Conservation (phyloP, 73 alveolate species). For the Symbiodinium natans region DNA sequence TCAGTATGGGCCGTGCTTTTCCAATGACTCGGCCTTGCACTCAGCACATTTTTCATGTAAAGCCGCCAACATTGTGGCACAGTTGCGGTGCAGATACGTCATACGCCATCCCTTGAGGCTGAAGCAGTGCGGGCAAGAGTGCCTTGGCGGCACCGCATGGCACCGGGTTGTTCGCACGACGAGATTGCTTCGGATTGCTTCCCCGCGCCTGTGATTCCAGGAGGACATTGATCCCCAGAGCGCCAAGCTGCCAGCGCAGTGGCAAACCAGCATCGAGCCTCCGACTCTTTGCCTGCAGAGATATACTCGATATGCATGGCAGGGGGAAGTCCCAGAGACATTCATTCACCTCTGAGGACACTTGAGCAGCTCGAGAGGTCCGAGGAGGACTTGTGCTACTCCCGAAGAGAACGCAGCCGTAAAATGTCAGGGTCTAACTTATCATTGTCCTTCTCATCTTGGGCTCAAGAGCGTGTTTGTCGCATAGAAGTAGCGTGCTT, state of each 20-base stretch:
- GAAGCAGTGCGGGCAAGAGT: constrained; percentile 63
- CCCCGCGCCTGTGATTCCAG: too few relatives aligned
- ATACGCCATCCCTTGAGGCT: neutral
- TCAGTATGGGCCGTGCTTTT: constrained; percentile 88
- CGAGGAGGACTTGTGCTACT: neutral
- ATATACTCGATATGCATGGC: too few relatives aligned
- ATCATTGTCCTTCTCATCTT: too few relatives aligned
- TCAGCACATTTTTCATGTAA: neutral
- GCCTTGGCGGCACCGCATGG: neutral
- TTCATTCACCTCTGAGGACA: too few relatives aligned
- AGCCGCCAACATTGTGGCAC: too few relatives aligned
- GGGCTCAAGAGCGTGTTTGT: too few relatives aligned
- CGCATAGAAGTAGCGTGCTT: too few relatives aligned
- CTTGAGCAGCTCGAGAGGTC: neutral
- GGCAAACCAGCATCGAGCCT: constrained; percentile 66
- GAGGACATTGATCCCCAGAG: constrained; percentile 49
- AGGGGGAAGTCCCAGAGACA: too few relatives aligned
- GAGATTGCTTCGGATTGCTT: too few relatives aligned
- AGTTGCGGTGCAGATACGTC: too few relatives aligned
- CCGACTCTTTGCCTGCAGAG: too few relatives aligned
- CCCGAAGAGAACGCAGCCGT: neutral
- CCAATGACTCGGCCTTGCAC: constrained; percentile 36
- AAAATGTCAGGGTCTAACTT: neutral
- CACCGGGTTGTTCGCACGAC: neutral
- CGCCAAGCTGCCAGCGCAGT: constrained; percentile 42